Evolutionary conservation across 2,329 filamentous ascomycete species (phyloP).

Genomic region (Botrytis medusae): DNA sequence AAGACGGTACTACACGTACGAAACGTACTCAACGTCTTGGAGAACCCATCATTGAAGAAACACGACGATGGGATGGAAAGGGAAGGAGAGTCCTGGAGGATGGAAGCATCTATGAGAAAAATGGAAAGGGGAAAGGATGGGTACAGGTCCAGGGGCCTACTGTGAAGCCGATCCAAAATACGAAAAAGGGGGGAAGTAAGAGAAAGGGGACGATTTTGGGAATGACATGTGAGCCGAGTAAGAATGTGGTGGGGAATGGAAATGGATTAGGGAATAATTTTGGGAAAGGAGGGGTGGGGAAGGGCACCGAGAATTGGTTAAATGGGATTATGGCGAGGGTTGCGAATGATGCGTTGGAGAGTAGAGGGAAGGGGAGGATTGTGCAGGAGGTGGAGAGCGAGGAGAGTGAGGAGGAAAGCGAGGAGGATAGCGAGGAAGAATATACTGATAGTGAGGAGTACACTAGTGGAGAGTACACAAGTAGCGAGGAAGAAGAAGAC

Average conservation of each 20-base stretch:
- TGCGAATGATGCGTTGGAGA: conserved; percentile 20
- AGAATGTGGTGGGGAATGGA: conserved; percentile 1
- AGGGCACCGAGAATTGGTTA: conserved; percentile 1
- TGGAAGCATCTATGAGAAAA: conserved; percentile 22
- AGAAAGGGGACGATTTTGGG: conserved; percentile 20
- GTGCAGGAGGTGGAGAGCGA: conserved; percentile 14
- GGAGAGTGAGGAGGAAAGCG: background rate
- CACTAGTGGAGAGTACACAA: conserved; percentile 15
- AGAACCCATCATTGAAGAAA: conserved; percentile 20
- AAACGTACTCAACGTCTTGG: conserved; percentile 18
- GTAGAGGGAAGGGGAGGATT: conserved; percentile 13
- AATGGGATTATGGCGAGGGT: conserved; percentile 18
- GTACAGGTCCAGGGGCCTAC: conserved; percentile 14
- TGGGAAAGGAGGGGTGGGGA: conserved; percentile 17
- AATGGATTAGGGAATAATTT: conserved; percentile 14
- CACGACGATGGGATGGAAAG: conserved; percentile 20
- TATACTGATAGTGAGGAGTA: conserved; percentile 21
- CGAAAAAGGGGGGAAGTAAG: background rate
- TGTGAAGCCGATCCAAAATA: conserved; percentile 6
- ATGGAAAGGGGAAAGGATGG: conserved; percentile 21
- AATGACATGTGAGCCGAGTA: conserved; percentile 16
- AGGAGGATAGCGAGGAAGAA: conserved; percentile 14
- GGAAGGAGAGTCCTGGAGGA: conserved; percentile 18
- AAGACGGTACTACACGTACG: conserved; percentile 19
- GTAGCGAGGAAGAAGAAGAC: conserved; percentile 9